These are phyloP conservation scores for Vinca minor DNA, from an alignment of 257 asterid genomes.

Conservation along the genomic window DNA sequence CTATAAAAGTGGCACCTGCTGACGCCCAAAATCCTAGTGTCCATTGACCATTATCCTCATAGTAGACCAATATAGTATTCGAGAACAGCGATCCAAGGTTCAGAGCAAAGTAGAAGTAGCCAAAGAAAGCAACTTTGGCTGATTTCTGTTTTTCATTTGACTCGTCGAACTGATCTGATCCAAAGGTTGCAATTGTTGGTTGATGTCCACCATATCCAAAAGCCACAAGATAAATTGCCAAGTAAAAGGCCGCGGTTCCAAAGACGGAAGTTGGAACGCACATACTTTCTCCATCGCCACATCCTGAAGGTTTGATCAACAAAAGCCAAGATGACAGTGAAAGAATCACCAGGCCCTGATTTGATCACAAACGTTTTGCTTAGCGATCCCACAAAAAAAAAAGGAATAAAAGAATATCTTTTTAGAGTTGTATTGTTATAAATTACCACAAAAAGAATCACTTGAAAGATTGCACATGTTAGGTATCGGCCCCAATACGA, in stretches of 20 bases:
- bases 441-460: slow-evolving; percentile 50
- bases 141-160: slow-evolving; percentile 22
- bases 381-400: neutral
- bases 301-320: slow-evolving; percentile 52
- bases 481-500: slow-evolving; percentile 78
- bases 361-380: neutral
- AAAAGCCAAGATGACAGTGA: slow-evolving; percentile 52
- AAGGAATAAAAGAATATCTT: neutral
- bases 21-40: slow-evolving; percentile 60
- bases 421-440: neutral
- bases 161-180: slow-evolving; percentile 68
- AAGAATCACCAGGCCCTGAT: slow-evolving; percentile 53
- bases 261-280: slow-evolving; percentile 19
- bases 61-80: slow-evolving; percentile 59
- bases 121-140: slow-evolving; percentile 40
- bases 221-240: slow-evolving; percentile 63
- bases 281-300: slow-evolving; percentile 39
- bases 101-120: slow-evolving; percentile 66
- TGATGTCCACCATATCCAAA: slow-evolving; percentile 84
- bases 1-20: slow-evolving; percentile 40
- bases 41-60: slow-evolving; percentile 67
- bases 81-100: slow-evolving; percentile 63
- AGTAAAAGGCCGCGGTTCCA: slow-evolving; percentile 38
- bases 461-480: slow-evolving; percentile 63
- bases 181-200: slow-evolving; percentile 74